phyloP scores from a whole-genome alignment of 2,329 filamentous ascomycete genomes.

The Aureobasidium namibiae region DNA sequence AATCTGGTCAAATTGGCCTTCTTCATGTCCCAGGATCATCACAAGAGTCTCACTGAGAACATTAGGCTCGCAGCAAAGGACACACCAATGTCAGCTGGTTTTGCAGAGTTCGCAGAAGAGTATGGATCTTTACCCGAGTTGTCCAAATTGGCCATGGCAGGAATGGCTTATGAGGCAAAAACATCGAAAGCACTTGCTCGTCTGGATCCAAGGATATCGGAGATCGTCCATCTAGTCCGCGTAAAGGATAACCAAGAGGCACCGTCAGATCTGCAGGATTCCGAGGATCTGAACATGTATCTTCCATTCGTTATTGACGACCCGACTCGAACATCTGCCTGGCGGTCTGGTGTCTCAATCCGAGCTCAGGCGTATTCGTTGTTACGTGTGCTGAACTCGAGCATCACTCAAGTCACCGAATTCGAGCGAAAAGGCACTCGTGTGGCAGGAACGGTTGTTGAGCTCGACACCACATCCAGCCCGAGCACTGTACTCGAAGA shows the following conservation, averaged over 20 bases:
- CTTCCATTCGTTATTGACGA: slow-evolving; percentile 54
- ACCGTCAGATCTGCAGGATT: slow-evolving; percentile 12
- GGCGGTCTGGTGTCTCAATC: slow-evolving; percentile 30
- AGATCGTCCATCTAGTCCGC: slow-evolving; percentile 40
- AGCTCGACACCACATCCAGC: background rate
- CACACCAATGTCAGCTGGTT: slow-evolving; percentile 19
- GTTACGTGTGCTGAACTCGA: slow-evolving; percentile 18
- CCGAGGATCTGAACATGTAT: slow-evolving; percentile 43
- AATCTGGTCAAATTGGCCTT: slow-evolving; percentile 34
- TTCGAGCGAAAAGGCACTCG: slow-evolving; percentile 29
- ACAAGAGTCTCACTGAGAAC: slow-evolving; percentile 24
- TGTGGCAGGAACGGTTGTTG: slow-evolving; percentile 15
- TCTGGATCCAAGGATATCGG: slow-evolving; percentile 44
- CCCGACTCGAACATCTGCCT: slow-evolving; percentile 33
- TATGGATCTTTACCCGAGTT: slow-evolving; percentile 18
- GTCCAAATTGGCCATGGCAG: slow-evolving; percentile 9
- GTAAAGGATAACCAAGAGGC: slow-evolving; percentile 19
- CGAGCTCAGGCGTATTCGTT: slow-evolving; percentile 33
- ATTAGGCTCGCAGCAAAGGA: slow-evolving; percentile 20
- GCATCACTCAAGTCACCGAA: slow-evolving; percentile 26
- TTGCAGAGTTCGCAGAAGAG: slow-evolving; percentile 25
- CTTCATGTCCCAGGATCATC: slow-evolving; percentile 27
- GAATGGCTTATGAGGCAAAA: background rate
- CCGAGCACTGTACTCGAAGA: background rate
- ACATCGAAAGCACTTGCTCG: slow-evolving; percentile 14